Evolutionary conservation across 805 yeast species (phyloP), one percentile per base, ranked within the genome.

Genomic region (Ogataea nitratoaversa): DNA sequence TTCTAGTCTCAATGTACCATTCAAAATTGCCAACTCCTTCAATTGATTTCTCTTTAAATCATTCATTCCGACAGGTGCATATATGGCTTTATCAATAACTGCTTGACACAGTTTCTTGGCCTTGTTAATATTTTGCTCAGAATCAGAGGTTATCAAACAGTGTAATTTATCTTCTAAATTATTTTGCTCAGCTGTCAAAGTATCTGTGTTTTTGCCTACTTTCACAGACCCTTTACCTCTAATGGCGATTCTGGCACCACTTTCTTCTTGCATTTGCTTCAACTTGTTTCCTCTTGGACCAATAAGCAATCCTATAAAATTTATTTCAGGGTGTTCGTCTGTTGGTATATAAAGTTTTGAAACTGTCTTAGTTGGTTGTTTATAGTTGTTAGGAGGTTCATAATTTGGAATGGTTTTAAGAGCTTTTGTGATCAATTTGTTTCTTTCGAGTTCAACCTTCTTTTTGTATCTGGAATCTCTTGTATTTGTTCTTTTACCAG

Each of bases 271-370:
- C 62, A 95, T 65, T 51, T 78, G 77, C 44, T 85, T 77, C 52
- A 91, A 65, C 0, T 96, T 91, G 52, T 84, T 83, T 19, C 98
- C 99, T 68, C 99, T 80, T 24, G 99, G 99, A 0, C 99, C 99
- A 36, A 93, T 63, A 17, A 93, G 65, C 38, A 84, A 70, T 0
- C 99, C 99, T 38, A 93, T 85, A 57, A 91, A 91, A 63, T 93
- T 93, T 51, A 93, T 82, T 37, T 84, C 91, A 0, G 98, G 97
- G 64, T 88, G 82, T 44, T 87, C 91, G 30, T 79, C 74, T 3
- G 78, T 85, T 1, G 98, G 98, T 12, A 93, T 75, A 58, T 77
- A 90, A 37, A 87, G 72, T 64, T 90, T 93, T 52, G 90, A 96
- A 34, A 74, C 71, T 5, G 88, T 79, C 50, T 77, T 81, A 2